Conservation (phyloP, 2,329 filamentous ascomycete genomes). For the Trichoderma oligosporum region DNA sequence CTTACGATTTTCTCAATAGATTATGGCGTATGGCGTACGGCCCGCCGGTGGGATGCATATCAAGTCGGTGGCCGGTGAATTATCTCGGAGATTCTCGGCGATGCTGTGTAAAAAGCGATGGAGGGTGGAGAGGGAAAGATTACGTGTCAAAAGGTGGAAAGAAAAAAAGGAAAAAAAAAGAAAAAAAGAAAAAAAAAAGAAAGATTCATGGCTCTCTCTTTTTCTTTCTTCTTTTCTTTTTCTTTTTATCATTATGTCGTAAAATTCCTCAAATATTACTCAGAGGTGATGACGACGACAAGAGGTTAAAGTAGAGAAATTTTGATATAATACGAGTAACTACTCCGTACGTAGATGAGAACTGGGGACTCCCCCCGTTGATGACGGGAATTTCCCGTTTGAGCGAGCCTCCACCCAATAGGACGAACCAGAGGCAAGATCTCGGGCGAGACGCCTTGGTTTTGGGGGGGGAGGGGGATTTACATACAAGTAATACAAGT, state of each 20-base stretch:
- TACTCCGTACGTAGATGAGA: no score
- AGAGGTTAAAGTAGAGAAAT: not conserved
- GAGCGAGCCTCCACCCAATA: not conserved
- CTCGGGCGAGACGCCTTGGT: no score
- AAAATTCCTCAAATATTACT: no score
- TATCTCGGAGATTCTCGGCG: slow-evolving; percentile 5
- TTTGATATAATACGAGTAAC: no score
- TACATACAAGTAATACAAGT: no score
- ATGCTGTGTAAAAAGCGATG: not conserved
- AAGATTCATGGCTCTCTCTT: no score
- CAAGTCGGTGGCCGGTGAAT: not conserved
- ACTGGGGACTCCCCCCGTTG: not conserved
- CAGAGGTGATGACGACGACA: not conserved
- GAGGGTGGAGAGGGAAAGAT: not conserved
- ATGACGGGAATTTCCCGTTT: slow-evolving; percentile 15
- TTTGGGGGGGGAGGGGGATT: not conserved
- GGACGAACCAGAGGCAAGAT: not conserved
- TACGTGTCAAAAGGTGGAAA: not conserved
- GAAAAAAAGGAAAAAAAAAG: no score
- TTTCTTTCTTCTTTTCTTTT: no score
- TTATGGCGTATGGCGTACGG: no score
- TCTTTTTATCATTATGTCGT: no score
- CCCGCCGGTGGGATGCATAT: no score
- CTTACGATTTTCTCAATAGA: not conserved
- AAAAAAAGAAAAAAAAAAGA: no score